A percentile compares a stretch with the other conserved stretches of the same genome.
Conservation (phyloP, 805 yeast genomes). For the Candida pseudoglaebosa region DNA sequence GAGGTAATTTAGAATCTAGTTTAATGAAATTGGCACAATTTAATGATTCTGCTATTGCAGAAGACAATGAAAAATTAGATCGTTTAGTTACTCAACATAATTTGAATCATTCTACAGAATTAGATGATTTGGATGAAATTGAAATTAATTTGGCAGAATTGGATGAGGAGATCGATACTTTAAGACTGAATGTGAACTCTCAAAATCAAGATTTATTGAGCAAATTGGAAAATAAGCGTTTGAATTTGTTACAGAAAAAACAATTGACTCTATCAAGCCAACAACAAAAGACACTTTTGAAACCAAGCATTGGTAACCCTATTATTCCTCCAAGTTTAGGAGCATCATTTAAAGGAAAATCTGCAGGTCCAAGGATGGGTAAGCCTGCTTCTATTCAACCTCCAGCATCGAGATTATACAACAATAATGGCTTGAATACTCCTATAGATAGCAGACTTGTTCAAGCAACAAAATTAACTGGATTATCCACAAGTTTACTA, state of each 20-base stretch:
- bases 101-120: constrained; percentile 27
- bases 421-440: constrained; percentile 18
- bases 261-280: constrained; percentile 13
- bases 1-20: constrained; percentile 13
- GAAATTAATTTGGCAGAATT: constrained; percentile 29
- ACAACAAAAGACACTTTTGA: constrained; percentile 5
- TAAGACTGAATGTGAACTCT: constrained; percentile 37
- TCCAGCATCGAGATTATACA: constrained; percentile 36
- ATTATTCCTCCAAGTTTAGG: constrained; percentile 8
- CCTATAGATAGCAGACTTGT: constrained; percentile 19
- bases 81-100: constrained; percentile 33
- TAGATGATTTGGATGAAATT: constrained; percentile 16
- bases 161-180: constrained; percentile 39
- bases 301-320: neutral
- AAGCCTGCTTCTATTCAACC: constrained; percentile 45
- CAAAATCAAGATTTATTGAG: constrained; percentile 26
- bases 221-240: constrained; percentile 18
- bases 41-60: constrained; percentile 24
- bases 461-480: neutral
- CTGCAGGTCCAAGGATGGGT: constrained; percentile 37
- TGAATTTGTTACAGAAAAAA: constrained; percentile 19
- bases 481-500: neutral
- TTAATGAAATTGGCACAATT: constrained; percentile 14
- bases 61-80: constrained; percentile 38
- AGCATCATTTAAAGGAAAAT: constrained; percentile 30